Evolutionary conservation across 768 basidiomycete species (phyloP).

Genomic region (Leccinum aurantiacum): DNA sequence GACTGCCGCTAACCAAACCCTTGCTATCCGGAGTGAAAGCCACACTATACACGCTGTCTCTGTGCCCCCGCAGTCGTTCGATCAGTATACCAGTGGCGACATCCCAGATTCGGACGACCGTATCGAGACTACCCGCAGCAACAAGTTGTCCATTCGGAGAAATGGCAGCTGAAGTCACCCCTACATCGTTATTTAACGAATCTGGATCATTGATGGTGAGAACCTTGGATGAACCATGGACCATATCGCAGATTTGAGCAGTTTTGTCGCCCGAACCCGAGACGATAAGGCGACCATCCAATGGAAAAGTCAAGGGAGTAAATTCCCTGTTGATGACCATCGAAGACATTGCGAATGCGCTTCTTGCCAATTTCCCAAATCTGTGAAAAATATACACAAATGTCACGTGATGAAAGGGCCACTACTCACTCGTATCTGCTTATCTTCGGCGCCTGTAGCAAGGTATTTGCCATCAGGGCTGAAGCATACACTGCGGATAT

Average conservation of each 20-base stretch:
- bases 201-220: conserved; percentile 50
- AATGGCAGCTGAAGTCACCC: conserved; percentile 79
- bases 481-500: conserved; percentile 85
- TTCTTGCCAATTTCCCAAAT: conserved; percentile 91
- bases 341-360: conserved; percentile 75
- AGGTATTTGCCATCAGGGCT: conserved; percentile 69
- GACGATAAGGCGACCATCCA: conserved; percentile 82
- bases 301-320: conserved; percentile 89
- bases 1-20: conserved; percentile 84
- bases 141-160: conserved; percentile 71
- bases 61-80: conserved; percentile 75
- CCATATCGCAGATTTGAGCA: conserved; percentile 72
- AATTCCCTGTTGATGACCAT: conserved; percentile 91
- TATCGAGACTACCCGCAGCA: conserved; percentile 70
- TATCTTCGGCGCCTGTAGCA: conserved; percentile 88
- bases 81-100: conserved; percentile 60
- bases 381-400: conserved; percentile 38
- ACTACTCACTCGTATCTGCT: conserved; percentile 77
- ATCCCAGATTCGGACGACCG: conserved; percentile 81
- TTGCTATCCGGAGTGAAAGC: conserved; percentile 93
- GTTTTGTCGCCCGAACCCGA: conserved; percentile 81
- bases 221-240: conserved; percentile 35
- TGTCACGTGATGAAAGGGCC: not conserved
- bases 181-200: conserved; percentile 49
- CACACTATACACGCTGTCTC: conserved; percentile 83